Evolutionary conservation across 495 filamentous ascomycete genomes (phyloP).

Genomic region (Hypoxylon fuscum): DNA sequence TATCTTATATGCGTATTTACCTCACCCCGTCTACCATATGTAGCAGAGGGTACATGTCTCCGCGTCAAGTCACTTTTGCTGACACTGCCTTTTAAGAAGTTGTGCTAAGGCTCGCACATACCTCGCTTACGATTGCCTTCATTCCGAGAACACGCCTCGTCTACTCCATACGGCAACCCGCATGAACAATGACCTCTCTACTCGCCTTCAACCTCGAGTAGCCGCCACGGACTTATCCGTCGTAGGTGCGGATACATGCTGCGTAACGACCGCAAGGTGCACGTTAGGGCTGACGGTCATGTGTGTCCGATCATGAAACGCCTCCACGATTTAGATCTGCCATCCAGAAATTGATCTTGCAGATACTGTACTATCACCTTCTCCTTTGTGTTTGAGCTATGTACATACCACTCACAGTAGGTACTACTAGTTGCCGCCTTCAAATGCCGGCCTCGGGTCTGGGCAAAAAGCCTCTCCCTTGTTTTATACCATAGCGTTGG

Average conservation of each 20-base stretch:
- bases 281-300: conserved; percentile 39
- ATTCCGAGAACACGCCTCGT: conserved; percentile 5
- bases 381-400: neutral
- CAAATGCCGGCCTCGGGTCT: conserved; percentile 22
- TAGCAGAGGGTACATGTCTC: neutral
- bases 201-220: neutral
- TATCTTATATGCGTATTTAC: conserved; percentile 32
- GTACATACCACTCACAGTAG: neutral
- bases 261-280: conserved; percentile 2
- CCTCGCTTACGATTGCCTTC: conserved; percentile 30
- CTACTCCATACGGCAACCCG: conserved; percentile 27
- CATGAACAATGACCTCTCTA: conserved; percentile 8
- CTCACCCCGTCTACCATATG: conserved; percentile 1
- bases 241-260: conserved; percentile 11
- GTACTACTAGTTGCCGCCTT: conserved; percentile 1
- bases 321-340: conserved; percentile 39
- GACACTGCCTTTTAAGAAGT: too few species aligned
- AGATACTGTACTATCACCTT: conserved; percentile 11
- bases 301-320: conserved; percentile 36
- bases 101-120: conserved; percentile 17
- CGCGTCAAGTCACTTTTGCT: conserved; percentile 15
- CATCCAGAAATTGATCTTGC: conserved; percentile 31
- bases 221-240: conserved; percentile 18
- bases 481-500: neutral
- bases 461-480: conserved; percentile 15